phyloP scores from a whole-genome alignment of 805 yeast species.

The Nadsonia fulvescens region DNA sequence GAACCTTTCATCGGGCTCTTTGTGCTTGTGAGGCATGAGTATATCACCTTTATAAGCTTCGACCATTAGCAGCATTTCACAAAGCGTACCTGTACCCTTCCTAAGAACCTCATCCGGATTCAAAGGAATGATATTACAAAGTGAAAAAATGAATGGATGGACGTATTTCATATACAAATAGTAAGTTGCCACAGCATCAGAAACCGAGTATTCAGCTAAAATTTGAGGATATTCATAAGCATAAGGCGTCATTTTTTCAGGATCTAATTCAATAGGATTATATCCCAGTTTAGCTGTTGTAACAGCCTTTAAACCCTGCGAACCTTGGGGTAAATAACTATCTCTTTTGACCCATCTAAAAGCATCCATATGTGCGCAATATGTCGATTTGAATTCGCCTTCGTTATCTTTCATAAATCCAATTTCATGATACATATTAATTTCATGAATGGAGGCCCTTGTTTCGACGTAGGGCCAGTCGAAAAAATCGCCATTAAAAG shows the following conservation, averaged over 20 bases:
- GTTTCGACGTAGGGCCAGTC: slow-evolving; percentile 98
- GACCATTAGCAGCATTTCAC: slow-evolving; percentile 93
- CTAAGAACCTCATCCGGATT: slow-evolving; percentile 92
- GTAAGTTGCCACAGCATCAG: slow-evolving; percentile 98
- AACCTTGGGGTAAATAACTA: slow-evolving; percentile 92
- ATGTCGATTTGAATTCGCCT: slow-evolving; percentile 79
- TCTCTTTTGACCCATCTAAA: slow-evolving; percentile 97
- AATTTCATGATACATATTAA: slow-evolving; percentile 80
- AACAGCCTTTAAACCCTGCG: slow-evolving; percentile 95
- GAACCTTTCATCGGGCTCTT: slow-evolving; percentile 86
- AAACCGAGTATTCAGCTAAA: slow-evolving; percentile 90
- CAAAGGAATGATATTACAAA: slow-evolving; percentile 87
- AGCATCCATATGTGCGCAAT: slow-evolving; percentile 95
- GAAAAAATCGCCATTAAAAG: slow-evolving; percentile 95
- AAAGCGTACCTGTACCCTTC: slow-evolving; percentile 95
- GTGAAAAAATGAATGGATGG: slow-evolving; percentile 89
- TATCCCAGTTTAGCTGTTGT: slow-evolving; percentile 91
- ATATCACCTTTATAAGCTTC: slow-evolving; percentile 74
- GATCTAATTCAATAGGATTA: slow-evolving; percentile 91
- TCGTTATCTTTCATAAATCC: slow-evolving; percentile 83
- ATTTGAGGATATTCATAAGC: slow-evolving; percentile 88
- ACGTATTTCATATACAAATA: slow-evolving; percentile 91
- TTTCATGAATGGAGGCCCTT: slow-evolving; percentile 64
- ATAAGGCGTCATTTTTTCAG: slow-evolving; percentile 95
- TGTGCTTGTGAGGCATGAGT: slow-evolving; percentile 79